These are phyloP conservation scores for Parastagonospora nodorum DNA, from an alignment of 2,329 filamentous ascomycete species.

Conservation along the genomic window DNA sequence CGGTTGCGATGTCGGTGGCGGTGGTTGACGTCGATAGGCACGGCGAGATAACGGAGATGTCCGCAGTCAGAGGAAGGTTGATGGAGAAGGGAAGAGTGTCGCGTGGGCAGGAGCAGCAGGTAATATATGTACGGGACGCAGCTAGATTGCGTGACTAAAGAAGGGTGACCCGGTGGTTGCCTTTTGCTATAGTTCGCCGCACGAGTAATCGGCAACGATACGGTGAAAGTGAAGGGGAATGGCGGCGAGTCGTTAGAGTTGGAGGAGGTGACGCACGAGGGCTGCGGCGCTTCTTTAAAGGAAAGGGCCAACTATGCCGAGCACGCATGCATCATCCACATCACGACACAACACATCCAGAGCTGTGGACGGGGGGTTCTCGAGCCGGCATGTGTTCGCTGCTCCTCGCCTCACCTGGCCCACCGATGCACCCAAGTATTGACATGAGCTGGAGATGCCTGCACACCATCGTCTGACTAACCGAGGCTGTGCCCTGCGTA, in stretches of 20 bases:
- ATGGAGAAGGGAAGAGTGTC: not conserved
- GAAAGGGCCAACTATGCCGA: slow-evolving; percentile 3
- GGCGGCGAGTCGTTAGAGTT: not conserved
- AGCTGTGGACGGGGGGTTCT: slow-evolving; percentile 4
- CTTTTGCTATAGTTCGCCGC: slow-evolving; percentile 3
- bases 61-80: not conserved
- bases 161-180: not conserved
- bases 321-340: not conserved
- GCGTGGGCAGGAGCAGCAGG: not conserved
- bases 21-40: slow-evolving; percentile 5
- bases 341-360: not conserved
- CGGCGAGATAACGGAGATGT: slow-evolving; percentile 13
- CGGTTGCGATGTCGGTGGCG: slow-evolving; percentile 3
- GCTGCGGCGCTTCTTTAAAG: slow-evolving; percentile 21
- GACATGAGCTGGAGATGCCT: too few species aligned
- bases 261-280: slow-evolving; percentile 4
- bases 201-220: too few species aligned
- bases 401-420: not conserved
- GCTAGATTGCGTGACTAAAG: not conserved
- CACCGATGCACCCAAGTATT: too few species aligned
- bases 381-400: slow-evolving; percentile 21
- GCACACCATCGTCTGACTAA: too few species aligned
- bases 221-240: too few species aligned
- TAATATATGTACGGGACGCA: not conserved
- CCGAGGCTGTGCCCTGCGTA: too few species aligned